These are phyloP conservation scores for Epichloe bromicola DNA, from an alignment of 2,329 filamentous ascomycete genomes.

Conservation along the genomic window DNA sequence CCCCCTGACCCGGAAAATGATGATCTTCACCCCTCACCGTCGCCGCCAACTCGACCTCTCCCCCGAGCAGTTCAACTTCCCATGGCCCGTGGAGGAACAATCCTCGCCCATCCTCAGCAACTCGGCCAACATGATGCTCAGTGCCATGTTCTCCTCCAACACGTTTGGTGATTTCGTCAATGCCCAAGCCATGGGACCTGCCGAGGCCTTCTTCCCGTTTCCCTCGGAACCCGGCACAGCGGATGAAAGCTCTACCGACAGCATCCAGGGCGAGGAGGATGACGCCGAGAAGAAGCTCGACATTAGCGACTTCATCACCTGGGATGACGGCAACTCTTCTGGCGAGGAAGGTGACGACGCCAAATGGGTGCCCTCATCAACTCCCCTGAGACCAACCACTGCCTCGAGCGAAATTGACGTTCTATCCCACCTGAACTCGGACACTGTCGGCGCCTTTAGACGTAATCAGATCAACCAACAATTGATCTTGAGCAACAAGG, in stretches of 20 bases:
- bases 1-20: constrained; percentile 45
- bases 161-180: constrained; percentile 44
- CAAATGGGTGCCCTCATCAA: constrained; percentile 37
- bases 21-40: constrained; percentile 46
- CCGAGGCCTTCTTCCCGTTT: constrained; percentile 65
- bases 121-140: constrained; percentile 66
- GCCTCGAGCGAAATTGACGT: constrained; percentile 33
- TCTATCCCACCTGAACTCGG: constrained; percentile 47
- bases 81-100: constrained; percentile 29
- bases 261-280: constrained; percentile 39
- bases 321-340: constrained; percentile 45
- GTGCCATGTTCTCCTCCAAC: constrained; percentile 49
- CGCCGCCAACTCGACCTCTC: constrained; percentile 37
- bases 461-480: constrained; percentile 51
- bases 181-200: constrained; percentile 56
- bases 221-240: constrained; percentile 44
- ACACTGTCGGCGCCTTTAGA: constrained; percentile 68
- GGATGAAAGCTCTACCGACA: constrained; percentile 32
- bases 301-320: constrained; percentile 61
- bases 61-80: constrained; percentile 42
- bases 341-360: constrained; percentile 44
- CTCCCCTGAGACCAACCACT: constrained; percentile 36
- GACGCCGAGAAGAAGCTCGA: constrained; percentile 52
- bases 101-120: constrained; percentile 49
- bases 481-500: constrained; percentile 46